These are phyloP conservation scores for Tulasnella sp. DNA, from an alignment of 768 basidiomycete species.

Conservation along the genomic window DNA sequence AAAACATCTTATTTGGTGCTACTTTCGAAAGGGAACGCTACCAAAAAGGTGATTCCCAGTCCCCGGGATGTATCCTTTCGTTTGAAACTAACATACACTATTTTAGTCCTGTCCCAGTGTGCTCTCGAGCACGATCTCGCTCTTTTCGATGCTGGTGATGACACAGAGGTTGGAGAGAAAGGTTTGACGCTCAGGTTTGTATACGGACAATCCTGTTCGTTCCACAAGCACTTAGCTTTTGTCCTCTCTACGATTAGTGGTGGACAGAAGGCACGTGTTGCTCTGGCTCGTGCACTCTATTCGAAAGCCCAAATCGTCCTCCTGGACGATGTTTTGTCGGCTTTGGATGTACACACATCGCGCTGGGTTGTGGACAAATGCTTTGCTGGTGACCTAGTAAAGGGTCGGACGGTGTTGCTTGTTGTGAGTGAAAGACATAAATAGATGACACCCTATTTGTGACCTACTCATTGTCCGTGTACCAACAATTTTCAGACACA, in stretches of 20 bases:
- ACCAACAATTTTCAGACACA: slow-evolving; percentile 32
- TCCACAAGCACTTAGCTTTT: too few species aligned
- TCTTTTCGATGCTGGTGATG: slow-evolving; percentile 48
- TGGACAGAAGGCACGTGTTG: slow-evolving; percentile 49
- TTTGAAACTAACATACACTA: background rate
- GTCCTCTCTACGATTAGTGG: slow-evolving; percentile 27
- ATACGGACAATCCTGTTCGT: background rate
- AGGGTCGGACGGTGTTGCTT: slow-evolving; percentile 29
- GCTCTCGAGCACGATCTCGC: slow-evolving; percentile 35
- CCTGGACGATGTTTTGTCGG: slow-evolving; percentile 64
- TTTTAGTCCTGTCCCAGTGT: slow-evolving; percentile 30
- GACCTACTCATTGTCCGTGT: background rate
- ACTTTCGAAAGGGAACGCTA: slow-evolving; percentile 36
- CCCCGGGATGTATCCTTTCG: background rate
- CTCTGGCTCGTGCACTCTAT: slow-evolving; percentile 49
- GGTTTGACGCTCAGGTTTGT: slow-evolving; percentile 42
- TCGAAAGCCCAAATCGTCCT: slow-evolving; percentile 52
- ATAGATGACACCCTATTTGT: background rate
- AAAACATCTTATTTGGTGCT: slow-evolving; percentile 41
- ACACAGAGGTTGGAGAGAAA: slow-evolving; percentile 63
- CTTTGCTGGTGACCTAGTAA: slow-evolving; percentile 27
- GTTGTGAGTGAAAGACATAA: slow-evolving; percentile 22
- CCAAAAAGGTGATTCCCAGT: slow-evolving; percentile 26
- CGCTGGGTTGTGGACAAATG: slow-evolving; percentile 36
- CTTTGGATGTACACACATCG: slow-evolving; percentile 46